phyloP scores from a whole-genome alignment of 352 stramenopile genomes.

The Globisporangium echinulatum region DNA sequence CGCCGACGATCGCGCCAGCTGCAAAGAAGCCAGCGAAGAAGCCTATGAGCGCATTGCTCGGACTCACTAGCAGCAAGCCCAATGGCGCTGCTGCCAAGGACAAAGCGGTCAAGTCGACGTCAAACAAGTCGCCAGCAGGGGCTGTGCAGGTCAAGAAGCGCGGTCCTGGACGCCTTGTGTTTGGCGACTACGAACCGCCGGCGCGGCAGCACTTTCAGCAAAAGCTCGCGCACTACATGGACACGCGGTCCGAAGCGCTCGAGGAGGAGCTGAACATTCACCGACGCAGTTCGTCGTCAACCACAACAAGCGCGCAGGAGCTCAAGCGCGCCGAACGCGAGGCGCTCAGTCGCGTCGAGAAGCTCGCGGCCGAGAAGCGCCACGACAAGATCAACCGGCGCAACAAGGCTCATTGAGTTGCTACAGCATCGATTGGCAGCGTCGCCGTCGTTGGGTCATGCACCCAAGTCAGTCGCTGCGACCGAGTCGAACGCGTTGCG shows the following conservation, averaged over 20 bases:
- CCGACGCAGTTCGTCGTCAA: slow-evolving; percentile 24
- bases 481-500: too few relatives aligned
- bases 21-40: slow-evolving; percentile 18
- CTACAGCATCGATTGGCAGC: not conserved
- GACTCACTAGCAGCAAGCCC: too few relatives aligned
- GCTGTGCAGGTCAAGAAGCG: slow-evolving; percentile 18
- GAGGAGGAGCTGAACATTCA: slow-evolving; percentile 74
- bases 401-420: slow-evolving; percentile 37
- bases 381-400: slow-evolving; percentile 75
- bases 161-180: slow-evolving; percentile 56
- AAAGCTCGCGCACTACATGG: slow-evolving; percentile 76
- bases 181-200: slow-evolving; percentile 62
- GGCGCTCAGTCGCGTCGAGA: slow-evolving; percentile 50
- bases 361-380: slow-evolving; percentile 65
- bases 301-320: slow-evolving; percentile 24
- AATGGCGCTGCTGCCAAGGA: not conserved
- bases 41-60: slow-evolving; percentile 8
- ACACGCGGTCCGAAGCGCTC: slow-evolving; percentile 46
- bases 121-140: not conserved
- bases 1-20: slow-evolving; percentile 24
- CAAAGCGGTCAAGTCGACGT: not conserved
- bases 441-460: too few relatives aligned
- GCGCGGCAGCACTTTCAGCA: slow-evolving; percentile 65
- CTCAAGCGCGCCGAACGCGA: slow-evolving; percentile 58
- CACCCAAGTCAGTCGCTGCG: too few relatives aligned